A percentile compares a stretch with the other conserved stretches of the same genome.
Evolutionary conservation across 306 rosid species (phyloP).

Genomic region (Parietaria judaica): DNA sequence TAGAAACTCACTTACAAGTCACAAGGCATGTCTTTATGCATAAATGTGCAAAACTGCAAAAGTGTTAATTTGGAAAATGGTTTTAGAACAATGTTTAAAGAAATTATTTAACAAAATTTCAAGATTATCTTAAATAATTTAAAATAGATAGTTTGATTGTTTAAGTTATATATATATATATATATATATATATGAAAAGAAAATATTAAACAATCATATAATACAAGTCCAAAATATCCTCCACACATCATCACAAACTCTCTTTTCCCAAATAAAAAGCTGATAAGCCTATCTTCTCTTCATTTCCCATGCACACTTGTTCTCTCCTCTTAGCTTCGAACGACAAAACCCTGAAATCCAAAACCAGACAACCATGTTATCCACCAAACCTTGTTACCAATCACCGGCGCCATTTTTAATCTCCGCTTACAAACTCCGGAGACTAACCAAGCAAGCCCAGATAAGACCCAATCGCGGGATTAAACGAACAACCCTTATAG

Average conservation of each 20-base stretch:
- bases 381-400: slow-evolving; percentile 21
- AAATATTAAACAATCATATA: not conserved
- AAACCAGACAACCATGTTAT: slow-evolving; percentile 31
- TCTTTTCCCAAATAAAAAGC: not conserved
- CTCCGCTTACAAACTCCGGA: slow-evolving; percentile 22
- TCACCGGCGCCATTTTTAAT: slow-evolving; percentile 22
- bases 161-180: too few species aligned
- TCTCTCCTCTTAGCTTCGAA: not conserved
- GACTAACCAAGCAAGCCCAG: slow-evolving; percentile 8
- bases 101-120: too few species aligned
- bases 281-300: slow-evolving; percentile 12
- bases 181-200: too few species aligned
- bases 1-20: too few species aligned
- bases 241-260: slow-evolving; percentile 8
- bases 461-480: slow-evolving; percentile 11
- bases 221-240: not conserved
- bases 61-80: too few species aligned
- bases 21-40: too few species aligned
- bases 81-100: too few species aligned
- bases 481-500: slow-evolving; percentile 1
- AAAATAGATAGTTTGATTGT: too few species aligned
- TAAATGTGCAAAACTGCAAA: too few species aligned
- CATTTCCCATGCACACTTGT: not conserved
- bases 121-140: too few species aligned
- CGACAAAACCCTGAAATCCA: not conserved